A percentile compares a stretch with the other conserved stretches of the same genome.
phyloP scores from a whole-genome alignment of 2,329 filamentous ascomycete genomes.

The Hypoxylon sp. region DNA sequence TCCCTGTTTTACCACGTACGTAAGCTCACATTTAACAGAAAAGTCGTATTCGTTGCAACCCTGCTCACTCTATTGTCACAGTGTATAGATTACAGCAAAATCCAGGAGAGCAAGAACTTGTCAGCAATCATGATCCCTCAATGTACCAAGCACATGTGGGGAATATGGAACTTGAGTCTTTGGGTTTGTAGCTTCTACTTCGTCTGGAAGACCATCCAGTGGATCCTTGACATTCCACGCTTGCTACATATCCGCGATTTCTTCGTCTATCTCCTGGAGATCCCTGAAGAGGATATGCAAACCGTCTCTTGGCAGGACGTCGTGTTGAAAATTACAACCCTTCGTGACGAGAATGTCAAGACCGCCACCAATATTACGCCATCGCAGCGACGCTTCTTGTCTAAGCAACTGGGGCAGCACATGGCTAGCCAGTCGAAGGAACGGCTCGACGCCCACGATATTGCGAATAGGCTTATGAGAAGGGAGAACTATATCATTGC shows the following conservation, averaged over 20 bases:
- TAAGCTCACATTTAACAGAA: conserved; percentile 63
- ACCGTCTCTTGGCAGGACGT: conserved; percentile 95
- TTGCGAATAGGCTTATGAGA: conserved; percentile 96
- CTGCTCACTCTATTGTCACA: conserved; percentile 88
- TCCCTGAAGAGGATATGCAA: conserved; percentile 88
- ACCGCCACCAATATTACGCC: conserved; percentile 73
- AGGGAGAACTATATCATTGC: conserved; percentile 98
- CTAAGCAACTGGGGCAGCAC: conserved; percentile 69
- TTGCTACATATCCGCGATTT: conserved; percentile 87
- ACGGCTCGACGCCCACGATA: conserved; percentile 94
- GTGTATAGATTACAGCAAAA: conserved; percentile 84
- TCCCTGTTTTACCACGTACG: conserved; percentile 24
- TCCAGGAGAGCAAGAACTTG: conserved; percentile 74
- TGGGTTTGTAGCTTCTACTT: conserved; percentile 92
- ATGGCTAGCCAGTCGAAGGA: conserved; percentile 92
- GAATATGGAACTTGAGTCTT: conserved; percentile 80
- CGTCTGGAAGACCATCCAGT: conserved; percentile 83
- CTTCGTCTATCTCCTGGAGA: conserved; percentile 84
- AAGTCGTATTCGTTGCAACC: conserved; percentile 84
- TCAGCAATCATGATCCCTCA: conserved; percentile 74
- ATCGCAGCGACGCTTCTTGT: conserved; percentile 64
- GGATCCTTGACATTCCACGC: conserved; percentile 79
- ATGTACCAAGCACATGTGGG: conserved; percentile 83
- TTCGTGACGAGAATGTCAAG: conserved; percentile 88
- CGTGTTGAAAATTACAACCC: conserved; percentile 84